A percentile compares a stretch with the other conserved stretches of the same genome.
These are phyloP conservation scores for Bertia moriformis DNA, from an alignment of 2,329 filamentous ascomycete genomes.

Conservation along the genomic window DNA sequence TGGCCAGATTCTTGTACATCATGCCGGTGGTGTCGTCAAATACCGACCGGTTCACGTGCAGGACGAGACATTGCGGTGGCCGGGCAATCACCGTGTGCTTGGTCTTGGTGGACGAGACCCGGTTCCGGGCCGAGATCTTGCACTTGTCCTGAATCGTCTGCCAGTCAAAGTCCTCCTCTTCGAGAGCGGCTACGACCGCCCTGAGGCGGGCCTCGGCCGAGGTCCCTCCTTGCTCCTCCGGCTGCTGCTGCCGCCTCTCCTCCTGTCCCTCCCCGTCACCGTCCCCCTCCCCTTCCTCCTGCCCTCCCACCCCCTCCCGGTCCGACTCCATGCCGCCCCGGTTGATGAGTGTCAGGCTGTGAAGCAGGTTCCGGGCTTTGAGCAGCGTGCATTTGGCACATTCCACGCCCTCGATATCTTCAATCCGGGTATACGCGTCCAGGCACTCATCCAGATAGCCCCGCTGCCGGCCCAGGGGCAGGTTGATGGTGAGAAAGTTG, in stretches of 20 bases:
- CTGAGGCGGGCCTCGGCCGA: constrained; percentile 38
- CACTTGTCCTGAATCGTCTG: constrained; percentile 47
- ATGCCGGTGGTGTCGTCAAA: constrained; percentile 73
- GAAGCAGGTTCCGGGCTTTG: constrained; percentile 29
- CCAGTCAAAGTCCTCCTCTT: constrained; percentile 68
- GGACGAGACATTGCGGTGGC: constrained; percentile 62
- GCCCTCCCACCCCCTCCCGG: too few relatives aligned
- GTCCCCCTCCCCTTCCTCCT: constrained; percentile 22
- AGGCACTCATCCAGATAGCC: constrained; percentile 68
- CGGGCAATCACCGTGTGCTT: constrained; percentile 77
- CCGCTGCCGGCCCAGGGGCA: constrained; percentile 44
- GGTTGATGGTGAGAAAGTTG: constrained; percentile 77
- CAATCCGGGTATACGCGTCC: constrained; percentile 71
- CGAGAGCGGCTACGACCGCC: constrained; percentile 55
- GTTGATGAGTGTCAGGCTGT: too few relatives aligned
- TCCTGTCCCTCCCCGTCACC: constrained; percentile 25
- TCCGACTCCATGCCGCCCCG: neutral
- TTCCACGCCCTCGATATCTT: constrained; percentile 76
- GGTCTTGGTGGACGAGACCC: constrained; percentile 69
- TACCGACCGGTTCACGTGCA: constrained; percentile 84
- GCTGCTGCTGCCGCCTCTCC: constrained; percentile 27
- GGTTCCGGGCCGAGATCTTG: constrained; percentile 51
- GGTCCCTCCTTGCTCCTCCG: constrained; percentile 5
- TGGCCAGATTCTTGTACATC: constrained; percentile 70
- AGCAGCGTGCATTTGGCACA: constrained; percentile 82